These are phyloP conservation scores for Wallacemonas sp. DNA, from an alignment of 208 protist genomes.

Conservation along the genomic window DNA sequence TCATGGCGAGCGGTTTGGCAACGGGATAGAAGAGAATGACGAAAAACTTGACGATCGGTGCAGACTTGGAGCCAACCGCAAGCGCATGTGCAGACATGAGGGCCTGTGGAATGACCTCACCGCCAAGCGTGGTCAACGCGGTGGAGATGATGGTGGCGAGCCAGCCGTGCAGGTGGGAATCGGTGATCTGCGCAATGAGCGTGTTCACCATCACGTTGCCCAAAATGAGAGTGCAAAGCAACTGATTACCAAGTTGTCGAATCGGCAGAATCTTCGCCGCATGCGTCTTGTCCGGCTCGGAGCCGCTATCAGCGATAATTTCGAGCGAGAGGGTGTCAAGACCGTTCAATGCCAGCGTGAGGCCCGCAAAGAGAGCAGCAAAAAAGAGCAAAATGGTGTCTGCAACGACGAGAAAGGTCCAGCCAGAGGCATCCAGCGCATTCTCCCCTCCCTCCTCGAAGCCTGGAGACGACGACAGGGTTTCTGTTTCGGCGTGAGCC, in stretches of 20 bases:
- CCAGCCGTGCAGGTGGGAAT: conserved; percentile 86
- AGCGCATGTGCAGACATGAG: conserved; percentile 93
- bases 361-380: conserved; percentile 94
- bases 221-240: conserved; percentile 96
- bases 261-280: conserved; percentile 93
- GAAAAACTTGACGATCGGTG: conserved; percentile 93
- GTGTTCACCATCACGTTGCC: conserved; percentile 97
- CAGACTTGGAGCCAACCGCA: conserved; percentile 90
- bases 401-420: conserved; percentile 76
- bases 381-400: conserved; percentile 89
- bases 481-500: neutral
- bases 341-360: conserved; percentile 95
- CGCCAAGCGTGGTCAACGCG: conserved; percentile 93
- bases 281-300: conserved; percentile 89
- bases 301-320: conserved; percentile 89
- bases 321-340: conserved; percentile 94
- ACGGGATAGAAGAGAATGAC: conserved; percentile 93
- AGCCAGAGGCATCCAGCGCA: conserved; percentile 35
- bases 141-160: conserved; percentile 91
- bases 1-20: conserved; percentile 91
- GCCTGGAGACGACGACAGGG: neutral
- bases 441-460: conserved; percentile 15
- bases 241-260: conserved; percentile 94
- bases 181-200: conserved; percentile 93
- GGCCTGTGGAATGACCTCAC: conserved; percentile 96